A percentile compares a stretch with the other conserved stretches of the same genome.
Conservation (phyloP, 2,329 filamentous ascomycete genomes). For the Stemphylium vesicarium region DNA sequence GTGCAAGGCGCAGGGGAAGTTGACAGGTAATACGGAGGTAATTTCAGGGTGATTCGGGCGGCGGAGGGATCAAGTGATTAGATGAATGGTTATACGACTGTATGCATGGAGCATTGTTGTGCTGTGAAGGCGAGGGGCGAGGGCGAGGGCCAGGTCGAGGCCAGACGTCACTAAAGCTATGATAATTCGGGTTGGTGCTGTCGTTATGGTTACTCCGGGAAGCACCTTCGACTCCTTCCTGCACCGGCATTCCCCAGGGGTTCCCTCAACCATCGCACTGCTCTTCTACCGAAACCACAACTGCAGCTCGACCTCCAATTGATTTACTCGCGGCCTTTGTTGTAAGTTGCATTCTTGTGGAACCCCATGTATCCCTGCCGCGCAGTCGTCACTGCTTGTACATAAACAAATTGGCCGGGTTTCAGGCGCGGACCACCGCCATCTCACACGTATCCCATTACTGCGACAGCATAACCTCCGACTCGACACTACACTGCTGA, state of each 20-base stretch:
- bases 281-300: background rate
- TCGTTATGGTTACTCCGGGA: conserved; percentile 25
- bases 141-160: conserved; percentile 8
- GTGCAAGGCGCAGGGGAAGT: background rate
- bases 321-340: conserved; percentile 11
- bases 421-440: conserved; percentile 33
- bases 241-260: conserved; percentile 13
- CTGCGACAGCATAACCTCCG: conserved; percentile 10
- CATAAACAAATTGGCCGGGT: conserved; percentile 32
- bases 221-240: conserved; percentile 13
- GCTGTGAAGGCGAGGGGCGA: conserved; percentile 3
- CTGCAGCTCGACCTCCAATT: background rate
- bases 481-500: conserved; percentile 23
- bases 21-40: background rate
- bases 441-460: conserved; percentile 32
- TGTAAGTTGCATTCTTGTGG: conserved; percentile 28
- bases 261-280: conserved; percentile 11
- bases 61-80: background rate
- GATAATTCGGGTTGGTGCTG: conserved; percentile 17
- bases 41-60: conserved; percentile 6
- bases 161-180: conserved; percentile 26
- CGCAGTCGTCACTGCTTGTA: conserved; percentile 27
- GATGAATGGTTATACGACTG: conserved; percentile 4
- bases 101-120: conserved; percentile 9
- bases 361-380: conserved; percentile 24